Evolutionary conservation across 495 filamentous ascomycete species (phyloP).

Genomic region (Geoglossum glabrum): DNA sequence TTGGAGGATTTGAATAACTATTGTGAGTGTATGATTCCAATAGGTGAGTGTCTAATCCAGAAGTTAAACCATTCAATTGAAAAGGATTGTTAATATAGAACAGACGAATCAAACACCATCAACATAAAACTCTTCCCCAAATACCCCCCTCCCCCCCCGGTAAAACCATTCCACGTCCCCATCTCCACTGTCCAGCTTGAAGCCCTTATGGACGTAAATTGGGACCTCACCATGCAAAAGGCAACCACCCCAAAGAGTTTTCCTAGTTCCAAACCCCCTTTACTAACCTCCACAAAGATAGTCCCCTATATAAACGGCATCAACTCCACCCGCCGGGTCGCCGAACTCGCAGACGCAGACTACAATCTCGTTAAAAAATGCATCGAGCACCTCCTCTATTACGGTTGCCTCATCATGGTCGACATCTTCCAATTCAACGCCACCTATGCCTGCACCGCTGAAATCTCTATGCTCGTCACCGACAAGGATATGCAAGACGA

Average conservation of each 20-base stretch:
- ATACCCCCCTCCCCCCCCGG: slow-evolving; percentile 52
- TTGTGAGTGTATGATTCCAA: slow-evolving; percentile 91
- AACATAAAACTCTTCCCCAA: slow-evolving; percentile 90
- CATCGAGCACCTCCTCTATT: slow-evolving; percentile 60
- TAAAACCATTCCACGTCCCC: slow-evolving; percentile 77
- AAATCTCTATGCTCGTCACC: slow-evolving; percentile 53
- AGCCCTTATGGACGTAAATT: slow-evolving; percentile 58
- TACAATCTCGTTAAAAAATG: slow-evolving; percentile 65
- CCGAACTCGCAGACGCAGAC: slow-evolving; percentile 64
- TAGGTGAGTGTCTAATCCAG: slow-evolving; percentile 31
- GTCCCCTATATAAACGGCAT: slow-evolving; percentile 76
- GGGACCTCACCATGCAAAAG: slow-evolving; percentile 76
- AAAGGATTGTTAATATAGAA: background rate
- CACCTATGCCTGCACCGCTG: slow-evolving; percentile 68
- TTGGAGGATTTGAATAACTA: slow-evolving; percentile 95
- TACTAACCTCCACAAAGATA: slow-evolving; percentile 22
- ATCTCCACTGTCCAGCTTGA: slow-evolving; percentile 67
- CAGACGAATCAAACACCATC: slow-evolving; percentile 82
- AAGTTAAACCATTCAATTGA: slow-evolving; percentile 3
- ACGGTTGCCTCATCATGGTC: slow-evolving; percentile 66
- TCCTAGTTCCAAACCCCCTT: too few species aligned
- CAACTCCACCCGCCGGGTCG: slow-evolving; percentile 67
- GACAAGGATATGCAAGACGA: slow-evolving; percentile 57
- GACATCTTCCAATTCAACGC: slow-evolving; percentile 87
- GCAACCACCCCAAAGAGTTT: slow-evolving; percentile 14